Conservation (phyloP, 2,329 filamentous ascomycete species). For the Alternaria sp. region DNA sequence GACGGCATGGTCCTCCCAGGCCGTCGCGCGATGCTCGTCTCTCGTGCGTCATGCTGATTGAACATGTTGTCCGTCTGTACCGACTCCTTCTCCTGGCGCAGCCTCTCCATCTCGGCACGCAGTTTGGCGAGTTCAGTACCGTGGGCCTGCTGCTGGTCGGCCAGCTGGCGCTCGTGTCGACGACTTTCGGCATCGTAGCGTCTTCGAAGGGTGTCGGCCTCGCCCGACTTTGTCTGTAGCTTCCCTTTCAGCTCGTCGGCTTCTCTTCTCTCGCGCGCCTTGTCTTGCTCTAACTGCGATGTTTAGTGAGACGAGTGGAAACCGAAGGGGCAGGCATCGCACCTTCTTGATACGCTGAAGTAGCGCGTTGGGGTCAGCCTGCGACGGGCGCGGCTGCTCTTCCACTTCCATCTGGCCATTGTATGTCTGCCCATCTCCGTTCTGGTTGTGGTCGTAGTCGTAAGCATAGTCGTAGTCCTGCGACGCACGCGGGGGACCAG, state of each 20-base stretch:
- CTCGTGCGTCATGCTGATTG: conserved; percentile 74
- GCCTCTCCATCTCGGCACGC: conserved; percentile 69
- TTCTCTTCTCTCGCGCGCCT: conserved; percentile 36
- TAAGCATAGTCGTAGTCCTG: background rate
- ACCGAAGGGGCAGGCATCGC: conserved; percentile 2
- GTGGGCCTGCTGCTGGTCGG: conserved; percentile 68
- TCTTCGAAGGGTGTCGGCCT: conserved; percentile 76
- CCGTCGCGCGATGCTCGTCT: conserved; percentile 55
- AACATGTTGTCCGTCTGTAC: conserved; percentile 76
- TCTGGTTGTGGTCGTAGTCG: background rate
- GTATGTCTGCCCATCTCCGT: background rate
- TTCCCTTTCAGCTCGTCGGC: conserved; percentile 42
- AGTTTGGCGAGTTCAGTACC: conserved; percentile 70
- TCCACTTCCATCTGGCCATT: conserved; percentile 30
- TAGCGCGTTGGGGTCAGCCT: conserved; percentile 43
- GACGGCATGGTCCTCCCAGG: conserved; percentile 47
- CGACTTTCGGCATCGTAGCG: conserved; percentile 70
- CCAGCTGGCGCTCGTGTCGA: conserved; percentile 69
- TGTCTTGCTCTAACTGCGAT: conserved; percentile 54
- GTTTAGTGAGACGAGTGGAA: conserved; percentile 25
- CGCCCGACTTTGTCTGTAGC: conserved; percentile 68
- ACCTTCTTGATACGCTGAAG: conserved; percentile 55
- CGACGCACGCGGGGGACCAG: conserved; percentile 5
- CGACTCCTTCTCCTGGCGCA: conserved; percentile 70
- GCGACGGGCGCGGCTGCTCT: conserved; percentile 33